phyloP scores from a whole-genome alignment of 2,329 filamentous ascomycete genomes.

The Neofusicoccum sp. region DNA sequence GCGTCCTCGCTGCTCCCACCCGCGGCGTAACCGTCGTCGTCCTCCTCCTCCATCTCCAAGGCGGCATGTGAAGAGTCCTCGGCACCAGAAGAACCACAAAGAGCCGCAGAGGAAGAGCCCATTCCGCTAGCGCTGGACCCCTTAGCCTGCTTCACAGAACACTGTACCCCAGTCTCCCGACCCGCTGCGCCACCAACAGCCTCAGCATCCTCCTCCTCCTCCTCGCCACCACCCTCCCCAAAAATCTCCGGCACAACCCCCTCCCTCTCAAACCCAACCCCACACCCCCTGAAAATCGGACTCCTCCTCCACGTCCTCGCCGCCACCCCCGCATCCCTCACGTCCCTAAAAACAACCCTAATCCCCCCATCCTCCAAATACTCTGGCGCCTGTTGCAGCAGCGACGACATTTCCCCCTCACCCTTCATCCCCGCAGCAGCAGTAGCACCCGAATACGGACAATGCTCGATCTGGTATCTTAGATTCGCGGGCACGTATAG shows the following conservation, averaged over 20 bases:
- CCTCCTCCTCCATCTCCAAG: neutral
- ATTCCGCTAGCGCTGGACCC: neutral
- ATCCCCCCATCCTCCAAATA: neutral
- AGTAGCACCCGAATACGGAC: neutral
- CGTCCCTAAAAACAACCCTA: neutral
- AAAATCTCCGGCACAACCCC: neutral
- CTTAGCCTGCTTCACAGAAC: neutral
- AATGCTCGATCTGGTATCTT: neutral
- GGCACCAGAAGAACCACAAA: neutral
- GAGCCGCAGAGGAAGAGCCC: no score
- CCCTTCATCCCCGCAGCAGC: no score
- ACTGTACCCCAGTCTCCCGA: no score
- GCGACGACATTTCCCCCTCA: no score
- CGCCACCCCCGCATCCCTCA: slow-evolving; percentile 1
- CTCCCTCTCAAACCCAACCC: neutral
- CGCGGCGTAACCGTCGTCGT: neutral
- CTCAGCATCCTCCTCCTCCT: neutral
- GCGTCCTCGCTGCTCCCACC: neutral
- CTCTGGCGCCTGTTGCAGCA: neutral
- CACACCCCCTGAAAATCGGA: neutral
- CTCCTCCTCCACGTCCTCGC: neutral
- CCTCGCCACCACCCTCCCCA: neutral
- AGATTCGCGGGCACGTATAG: neutral
- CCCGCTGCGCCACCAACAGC: neutral
- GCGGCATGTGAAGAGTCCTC: neutral